Evolutionary conservation across 2,329 filamentous ascomycete genomes (phyloP), one percentile per base, ranked within the genome.

Genomic region (Cytospora piceicola): DNA sequence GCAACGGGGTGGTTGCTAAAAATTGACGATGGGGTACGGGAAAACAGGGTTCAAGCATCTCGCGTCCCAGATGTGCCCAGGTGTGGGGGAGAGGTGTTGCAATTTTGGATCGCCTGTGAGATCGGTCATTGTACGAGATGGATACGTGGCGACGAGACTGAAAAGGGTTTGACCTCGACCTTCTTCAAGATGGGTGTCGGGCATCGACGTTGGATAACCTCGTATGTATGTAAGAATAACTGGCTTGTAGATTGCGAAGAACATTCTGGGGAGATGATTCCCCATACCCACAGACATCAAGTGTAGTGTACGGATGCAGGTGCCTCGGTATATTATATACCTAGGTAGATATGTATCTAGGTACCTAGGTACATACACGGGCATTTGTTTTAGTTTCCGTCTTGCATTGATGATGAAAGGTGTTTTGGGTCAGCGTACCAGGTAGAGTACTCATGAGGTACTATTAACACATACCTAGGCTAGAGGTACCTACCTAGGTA

Each of bases 191-290:
- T 22, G 3, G n/a, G n/a, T n/a, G 46, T 49, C n/a, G 46, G 46
- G 46, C 46, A 49, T 7, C 46, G 46, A 49, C 46, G n/a, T 12
- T 49, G 3, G 24, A 6, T 12, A 49, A 24, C 3, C 46, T 24
- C 46, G 46, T 49, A 24, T 49, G 22, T 49, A 7, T 49, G n/a
- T 49, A 24, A 49, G 14, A 24, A 49, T 24, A 24, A 49, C 14
- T 49, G n/a, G 46, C n/a, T 20, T 49, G 46, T 49, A 49, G 46
- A 49, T 49, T 49, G 46, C 7, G 46, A 49, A 49, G 22, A 49
- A 24, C 46, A 24, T 24, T 24, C n/a, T 24, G 14, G 7, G 42
- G 46, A 49, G 46, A 49, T 49, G 46, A 49, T 49, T 49, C 46
- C 46, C 46, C 46, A 24, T 49, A 49, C n/a, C 46, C 46, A 49